Evolutionary conservation across 768 basidiomycete species (phyloP).

Genomic region (Xerocomus spinulosus): DNA sequence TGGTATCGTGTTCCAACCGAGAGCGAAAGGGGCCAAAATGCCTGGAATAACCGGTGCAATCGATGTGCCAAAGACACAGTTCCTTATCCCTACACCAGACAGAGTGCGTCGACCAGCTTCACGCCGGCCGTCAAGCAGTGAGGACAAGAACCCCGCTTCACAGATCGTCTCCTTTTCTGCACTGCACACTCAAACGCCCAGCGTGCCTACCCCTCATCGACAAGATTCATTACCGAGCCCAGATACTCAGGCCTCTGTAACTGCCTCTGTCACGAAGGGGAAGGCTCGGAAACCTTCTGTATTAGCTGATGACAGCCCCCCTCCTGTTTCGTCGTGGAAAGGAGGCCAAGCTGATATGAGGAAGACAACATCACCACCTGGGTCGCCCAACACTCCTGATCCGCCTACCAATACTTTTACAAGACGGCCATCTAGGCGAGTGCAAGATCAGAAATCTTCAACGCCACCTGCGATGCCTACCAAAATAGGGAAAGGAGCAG

Average conservation of each 20-base stretch:
- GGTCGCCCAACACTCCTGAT: slow-evolving; percentile 28
- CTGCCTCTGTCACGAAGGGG: slow-evolving; percentile 11
- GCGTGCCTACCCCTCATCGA: slow-evolving; percentile 12
- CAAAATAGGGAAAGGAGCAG: slow-evolving; percentile 48
- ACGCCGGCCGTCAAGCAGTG: slow-evolving; percentile 25
- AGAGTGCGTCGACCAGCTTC: slow-evolving; percentile 24
- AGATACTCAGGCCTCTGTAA: slow-evolving; percentile 13
- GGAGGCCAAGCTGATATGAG: slow-evolving; percentile 26
- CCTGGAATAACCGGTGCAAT: slow-evolving; percentile 32
- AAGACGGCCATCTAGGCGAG: slow-evolving; percentile 32
- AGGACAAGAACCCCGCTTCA: slow-evolving; percentile 26
- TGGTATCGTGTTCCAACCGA: slow-evolving; percentile 95
- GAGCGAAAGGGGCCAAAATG: slow-evolving; percentile 37
- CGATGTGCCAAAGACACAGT: slow-evolving; percentile 45
- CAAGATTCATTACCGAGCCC: slow-evolving; percentile 25
- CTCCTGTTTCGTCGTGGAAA: slow-evolving; percentile 21
- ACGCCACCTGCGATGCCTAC: slow-evolving; percentile 27
- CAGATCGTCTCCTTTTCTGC: no score
- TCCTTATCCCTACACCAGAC: slow-evolving; percentile 28
- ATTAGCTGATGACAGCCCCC: slow-evolving; percentile 18
- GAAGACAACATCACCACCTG: slow-evolving; percentile 33
- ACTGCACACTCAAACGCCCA: slow-evolving; percentile 21
- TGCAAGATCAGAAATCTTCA: slow-evolving; percentile 27
- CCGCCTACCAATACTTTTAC: slow-evolving; percentile 19
- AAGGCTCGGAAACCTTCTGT: slow-evolving; percentile 8